These are phyloP conservation scores for Acrasis kona DNA, from an alignment of 78 protist genomes.

Conservation along the genomic window DNA sequence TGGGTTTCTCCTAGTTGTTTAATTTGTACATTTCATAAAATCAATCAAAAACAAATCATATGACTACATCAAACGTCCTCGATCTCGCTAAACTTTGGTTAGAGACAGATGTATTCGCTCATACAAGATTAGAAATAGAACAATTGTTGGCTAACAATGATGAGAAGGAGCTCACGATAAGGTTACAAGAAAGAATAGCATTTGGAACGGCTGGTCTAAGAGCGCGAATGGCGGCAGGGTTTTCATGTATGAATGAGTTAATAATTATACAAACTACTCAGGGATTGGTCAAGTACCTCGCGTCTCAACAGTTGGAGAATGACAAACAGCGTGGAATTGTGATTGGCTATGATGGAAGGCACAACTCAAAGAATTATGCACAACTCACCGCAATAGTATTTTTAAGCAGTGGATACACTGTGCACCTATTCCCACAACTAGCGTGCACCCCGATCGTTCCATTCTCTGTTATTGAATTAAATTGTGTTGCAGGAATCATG, in stretches of 20 bases:
- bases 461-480: conserved; percentile 39
- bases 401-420: conserved; percentile 34
- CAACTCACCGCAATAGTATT: conserved; percentile 61
- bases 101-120: conserved; percentile 6
- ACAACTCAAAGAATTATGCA: conserved; percentile 69
- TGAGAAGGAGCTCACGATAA: background rate
- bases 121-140: conserved; percentile 3
- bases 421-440: conserved; percentile 33
- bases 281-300: conserved; percentile 17
- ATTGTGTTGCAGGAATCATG: conserved; percentile 70
- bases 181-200: background rate
- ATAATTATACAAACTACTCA: conserved; percentile 81
- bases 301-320: background rate
- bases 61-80: no score
- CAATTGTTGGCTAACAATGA: background rate
- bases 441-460: conserved; percentile 83
- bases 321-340: conserved; percentile 9
- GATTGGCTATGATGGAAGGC: conserved; percentile 82
- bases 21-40: no score
- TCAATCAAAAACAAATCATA: no score
- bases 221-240: conserved; percentile 87
- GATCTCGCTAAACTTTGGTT: conserved; percentile 23
- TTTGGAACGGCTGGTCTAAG: conserved; percentile 80
- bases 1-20: no score
- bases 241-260: conserved; percentile 79